A percentile compares a stretch with the other conserved stretches of the same genome.
These are phyloP conservation scores for Aspergillus nidulans DNA, from an alignment of 495 filamentous ascomycete species.

Conservation along the genomic window DNA sequence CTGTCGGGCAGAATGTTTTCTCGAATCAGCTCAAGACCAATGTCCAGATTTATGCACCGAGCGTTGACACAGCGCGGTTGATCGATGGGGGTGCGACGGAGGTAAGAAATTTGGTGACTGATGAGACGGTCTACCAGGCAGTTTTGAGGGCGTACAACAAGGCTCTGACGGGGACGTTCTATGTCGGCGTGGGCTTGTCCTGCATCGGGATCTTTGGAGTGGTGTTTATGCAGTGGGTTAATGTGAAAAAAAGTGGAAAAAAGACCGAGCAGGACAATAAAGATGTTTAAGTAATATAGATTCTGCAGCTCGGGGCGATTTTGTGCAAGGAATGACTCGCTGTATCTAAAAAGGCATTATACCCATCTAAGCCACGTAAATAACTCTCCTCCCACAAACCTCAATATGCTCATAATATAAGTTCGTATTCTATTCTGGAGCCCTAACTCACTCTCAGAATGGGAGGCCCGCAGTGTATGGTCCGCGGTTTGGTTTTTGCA, in stretches of 20 bases:
- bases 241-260: neutral
- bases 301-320: no score
- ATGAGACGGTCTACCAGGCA: neutral
- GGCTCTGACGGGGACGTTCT: constrained; percentile 1
- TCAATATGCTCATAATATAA: no score
- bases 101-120: neutral
- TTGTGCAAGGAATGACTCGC: no score
- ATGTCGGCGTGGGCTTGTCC: neutral
- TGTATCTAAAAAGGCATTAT: no score
- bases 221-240: constrained; percentile 5
- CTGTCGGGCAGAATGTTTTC: constrained; percentile 10
- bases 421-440: no score
- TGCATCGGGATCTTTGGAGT: constrained; percentile 1
- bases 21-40: neutral
- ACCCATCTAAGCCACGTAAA: no score
- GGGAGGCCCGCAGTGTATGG: no score
- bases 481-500: no score
- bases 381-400: no score
- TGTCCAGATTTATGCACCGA: neutral
- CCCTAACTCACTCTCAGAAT: no score
- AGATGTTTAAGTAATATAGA: no score
- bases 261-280: no score
- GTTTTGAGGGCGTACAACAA: constrained; percentile 8
- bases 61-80: neutral
- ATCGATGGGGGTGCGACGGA: constrained; percentile 1